phyloP scores from a whole-genome alignment of 495 filamentous ascomycete species.

The Hypomontagnella monticulosa region DNA sequence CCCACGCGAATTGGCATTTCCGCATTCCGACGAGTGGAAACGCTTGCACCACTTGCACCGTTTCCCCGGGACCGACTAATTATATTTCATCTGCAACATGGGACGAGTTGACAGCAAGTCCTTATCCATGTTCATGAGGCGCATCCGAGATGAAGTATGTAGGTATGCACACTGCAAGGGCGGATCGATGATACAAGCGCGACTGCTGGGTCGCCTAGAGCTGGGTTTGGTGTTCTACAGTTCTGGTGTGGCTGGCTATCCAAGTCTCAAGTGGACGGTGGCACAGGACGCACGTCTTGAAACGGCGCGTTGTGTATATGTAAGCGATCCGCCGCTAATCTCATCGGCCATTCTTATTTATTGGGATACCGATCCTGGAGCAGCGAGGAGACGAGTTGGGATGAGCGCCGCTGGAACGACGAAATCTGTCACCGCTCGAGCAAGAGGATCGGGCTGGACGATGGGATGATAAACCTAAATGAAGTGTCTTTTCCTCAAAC shows the following conservation, averaged over 20 bases:
- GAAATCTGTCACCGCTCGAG: constrained; percentile 4
- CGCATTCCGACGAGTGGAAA: constrained; percentile 16
- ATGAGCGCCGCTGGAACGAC: constrained; percentile 7
- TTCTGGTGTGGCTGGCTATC: background rate
- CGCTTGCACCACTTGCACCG: constrained; percentile 5
- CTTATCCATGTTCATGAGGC: constrained; percentile 25
- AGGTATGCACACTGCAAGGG: constrained; percentile 27
- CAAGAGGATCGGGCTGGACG: constrained; percentile 9
- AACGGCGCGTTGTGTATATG: constrained; percentile 35
- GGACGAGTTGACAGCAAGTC: constrained; percentile 18
- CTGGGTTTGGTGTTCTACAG: constrained; percentile 11
- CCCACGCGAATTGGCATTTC: constrained; percentile 11
- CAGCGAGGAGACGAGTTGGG: constrained; percentile 5
- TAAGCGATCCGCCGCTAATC: constrained; percentile 39
- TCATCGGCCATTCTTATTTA: constrained; percentile 29
- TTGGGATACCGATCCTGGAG: constrained; percentile 13
- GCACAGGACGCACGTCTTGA: constrained; percentile 38
- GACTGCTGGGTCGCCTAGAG: constrained; percentile 11
- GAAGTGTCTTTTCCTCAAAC: background rate
- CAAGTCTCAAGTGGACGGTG: constrained; percentile 25
- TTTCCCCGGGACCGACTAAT: constrained; percentile 30
- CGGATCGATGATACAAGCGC: constrained; percentile 32
- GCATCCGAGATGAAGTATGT: constrained; percentile 27
- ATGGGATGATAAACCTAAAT: constrained; percentile 19
- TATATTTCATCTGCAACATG: background rate